phyloP scores from a whole-genome alignment of 2,329 filamentous ascomycete genomes.

The Exophiala dermatitidis region DNA sequence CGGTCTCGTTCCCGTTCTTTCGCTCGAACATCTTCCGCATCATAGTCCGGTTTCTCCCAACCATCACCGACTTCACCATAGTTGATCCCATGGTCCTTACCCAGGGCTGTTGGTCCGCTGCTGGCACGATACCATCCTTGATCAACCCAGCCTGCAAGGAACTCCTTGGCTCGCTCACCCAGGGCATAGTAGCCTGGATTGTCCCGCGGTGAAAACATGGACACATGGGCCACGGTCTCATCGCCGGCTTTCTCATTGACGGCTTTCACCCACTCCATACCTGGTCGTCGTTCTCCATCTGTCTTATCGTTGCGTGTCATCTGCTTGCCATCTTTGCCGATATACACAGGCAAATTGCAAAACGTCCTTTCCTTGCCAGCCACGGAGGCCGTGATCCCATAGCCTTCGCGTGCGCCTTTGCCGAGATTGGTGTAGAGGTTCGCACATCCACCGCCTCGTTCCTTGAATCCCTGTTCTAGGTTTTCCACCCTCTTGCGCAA shows the following conservation, averaged over 20 bases:
- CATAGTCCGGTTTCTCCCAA: slow-evolving; percentile 24
- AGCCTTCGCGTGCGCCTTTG: slow-evolving; percentile 49
- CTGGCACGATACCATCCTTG: slow-evolving; percentile 26
- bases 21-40: slow-evolving; percentile 21
- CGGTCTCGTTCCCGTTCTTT: slow-evolving; percentile 20
- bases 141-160: slow-evolving; percentile 34
- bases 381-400: slow-evolving; percentile 43
- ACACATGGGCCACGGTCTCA: slow-evolving; percentile 70
- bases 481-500: slow-evolving; percentile 64
- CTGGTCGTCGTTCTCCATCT: slow-evolving; percentile 36
- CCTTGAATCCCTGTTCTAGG: slow-evolving; percentile 53
- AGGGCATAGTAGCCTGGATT: slow-evolving; percentile 41
- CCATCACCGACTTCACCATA: slow-evolving; percentile 22
- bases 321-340: slow-evolving; percentile 18
- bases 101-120: slow-evolving; percentile 16
- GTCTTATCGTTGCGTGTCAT: slow-evolving; percentile 25
- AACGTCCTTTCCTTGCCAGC: slow-evolving; percentile 67
- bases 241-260: slow-evolving; percentile 73
- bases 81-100: slow-evolving; percentile 8
- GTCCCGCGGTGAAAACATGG: slow-evolving; percentile 41
- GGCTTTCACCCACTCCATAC: slow-evolving; percentile 54
- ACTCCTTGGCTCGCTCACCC: slow-evolving; percentile 34
- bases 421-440: slow-evolving; percentile 86
- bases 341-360: slow-evolving; percentile 61
- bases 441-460: slow-evolving; percentile 47